phyloP scores from a whole-genome alignment of 805 yeast species.

The Monosporozyma aerobia region DNA sequence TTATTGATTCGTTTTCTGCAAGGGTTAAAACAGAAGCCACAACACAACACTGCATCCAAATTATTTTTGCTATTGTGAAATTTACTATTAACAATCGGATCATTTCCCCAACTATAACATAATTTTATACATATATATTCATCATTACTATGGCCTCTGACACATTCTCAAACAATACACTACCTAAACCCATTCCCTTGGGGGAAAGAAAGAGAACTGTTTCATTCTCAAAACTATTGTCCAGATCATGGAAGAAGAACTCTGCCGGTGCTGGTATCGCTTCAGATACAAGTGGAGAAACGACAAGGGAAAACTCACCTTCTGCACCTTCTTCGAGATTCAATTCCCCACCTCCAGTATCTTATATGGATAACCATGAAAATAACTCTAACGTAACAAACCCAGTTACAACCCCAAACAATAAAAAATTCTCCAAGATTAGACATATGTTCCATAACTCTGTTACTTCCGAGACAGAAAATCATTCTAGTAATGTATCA shows the following conservation, averaged over 20 bases:
- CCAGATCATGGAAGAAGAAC: slow-evolving; percentile 11
- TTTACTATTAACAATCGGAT: too few relatives aligned
- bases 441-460: slow-evolving; percentile 14
- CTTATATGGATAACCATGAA: not conserved
- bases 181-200: not conserved
- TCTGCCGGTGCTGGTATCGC: not conserved
- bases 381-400: not conserved
- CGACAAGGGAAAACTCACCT: not conserved
- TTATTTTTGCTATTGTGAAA: too few relatives aligned
- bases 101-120: too few relatives aligned
- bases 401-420: not conserved
- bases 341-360: not conserved
- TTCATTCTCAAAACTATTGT: slow-evolving; percentile 19
- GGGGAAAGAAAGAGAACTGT: slow-evolving; percentile 17
- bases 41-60: too few relatives aligned
- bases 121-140: not conserved
- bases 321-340: not conserved
- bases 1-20: too few relatives aligned
- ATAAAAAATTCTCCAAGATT: slow-evolving; percentile 14
- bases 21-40: too few relatives aligned
- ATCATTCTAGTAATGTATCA: not conserved
- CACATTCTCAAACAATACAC: not conserved
- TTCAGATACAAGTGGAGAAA: not conserved
- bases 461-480: not conserved
- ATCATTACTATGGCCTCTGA: not conserved